A percentile compares a stretch with the other conserved stretches of the same genome.
Evolutionary conservation across 345 rosid species (phyloP).

Genomic region (Limnanthes douglasii): DNA sequence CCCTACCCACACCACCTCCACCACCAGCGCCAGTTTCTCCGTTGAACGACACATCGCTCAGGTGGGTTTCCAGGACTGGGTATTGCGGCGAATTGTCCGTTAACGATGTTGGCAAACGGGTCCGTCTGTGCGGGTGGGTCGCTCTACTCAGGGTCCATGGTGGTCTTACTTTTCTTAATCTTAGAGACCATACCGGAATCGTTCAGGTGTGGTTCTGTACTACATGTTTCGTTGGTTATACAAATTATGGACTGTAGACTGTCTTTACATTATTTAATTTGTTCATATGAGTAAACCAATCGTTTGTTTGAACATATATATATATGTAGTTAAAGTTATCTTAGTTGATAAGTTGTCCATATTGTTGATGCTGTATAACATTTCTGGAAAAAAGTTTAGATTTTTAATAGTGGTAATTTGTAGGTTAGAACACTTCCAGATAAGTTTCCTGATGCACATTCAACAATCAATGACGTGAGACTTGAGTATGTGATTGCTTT

Average conservation of each 20-base stretch:
- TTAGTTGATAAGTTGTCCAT: no score
- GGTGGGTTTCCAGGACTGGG: slow-evolving; percentile 58
- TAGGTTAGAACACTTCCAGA: slow-evolving; percentile 72
- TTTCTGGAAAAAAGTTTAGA: no score
- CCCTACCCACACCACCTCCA: slow-evolving; percentile 2
- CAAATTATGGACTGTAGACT: neutral
- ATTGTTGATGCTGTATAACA: no score
- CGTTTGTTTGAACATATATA: no score
- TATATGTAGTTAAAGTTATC: no score
- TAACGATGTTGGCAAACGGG: slow-evolving; percentile 58
- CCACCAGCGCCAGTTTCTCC: slow-evolving; percentile 9
- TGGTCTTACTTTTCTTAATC: slow-evolving; percentile 80
- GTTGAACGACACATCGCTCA: slow-evolving; percentile 16
- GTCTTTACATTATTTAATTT: no score
- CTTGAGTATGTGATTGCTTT: slow-evolving; percentile 72
- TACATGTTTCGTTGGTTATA: neutral
- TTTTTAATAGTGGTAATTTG: no score
- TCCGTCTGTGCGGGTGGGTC: slow-evolving; percentile 94
- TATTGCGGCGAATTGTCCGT: slow-evolving; percentile 53
- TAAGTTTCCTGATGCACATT: slow-evolving; percentile 78
- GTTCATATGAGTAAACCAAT: no score
- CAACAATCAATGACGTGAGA: slow-evolving; percentile 50
- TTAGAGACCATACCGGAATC: slow-evolving; percentile 91
- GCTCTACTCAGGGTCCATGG: slow-evolving; percentile 88
- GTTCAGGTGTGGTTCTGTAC: slow-evolving; percentile 40